A percentile compares a stretch with the other conserved stretches of the same genome.
Evolutionary conservation across 768 basidiomycete species (phyloP).

Genomic region (Lentinus tigrinus): DNA sequence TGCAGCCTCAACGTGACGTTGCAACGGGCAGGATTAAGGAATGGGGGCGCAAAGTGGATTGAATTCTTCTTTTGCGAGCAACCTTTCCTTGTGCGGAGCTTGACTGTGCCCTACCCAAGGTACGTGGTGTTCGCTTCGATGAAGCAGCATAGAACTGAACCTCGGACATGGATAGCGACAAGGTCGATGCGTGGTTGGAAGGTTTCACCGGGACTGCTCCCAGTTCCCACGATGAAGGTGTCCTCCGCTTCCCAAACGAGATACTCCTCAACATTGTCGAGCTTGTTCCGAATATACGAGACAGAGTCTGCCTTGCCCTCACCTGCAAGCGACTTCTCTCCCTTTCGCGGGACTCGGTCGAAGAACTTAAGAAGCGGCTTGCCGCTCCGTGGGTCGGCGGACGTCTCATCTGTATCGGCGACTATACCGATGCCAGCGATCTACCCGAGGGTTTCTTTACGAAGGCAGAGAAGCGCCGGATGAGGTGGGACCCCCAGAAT

Average conservation of each 20-base stretch:
- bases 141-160: neutral
- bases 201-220: neutral
- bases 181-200: neutral
- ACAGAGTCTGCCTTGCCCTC: neutral
- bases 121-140: neutral
- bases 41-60: neutral
- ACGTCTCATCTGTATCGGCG: neutral
- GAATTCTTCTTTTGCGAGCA: neutral
- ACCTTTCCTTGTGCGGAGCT: neutral
- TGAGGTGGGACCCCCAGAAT: neutral
- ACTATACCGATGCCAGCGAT: neutral
- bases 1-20: neutral
- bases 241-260: neutral
- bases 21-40: neutral
- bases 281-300: neutral
- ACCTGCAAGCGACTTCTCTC: neutral
- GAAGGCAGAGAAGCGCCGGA: neutral
- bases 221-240: neutral
- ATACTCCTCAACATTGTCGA: neutral
- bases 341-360: neutral
- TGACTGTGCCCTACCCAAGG: neutral
- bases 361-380: neutral
- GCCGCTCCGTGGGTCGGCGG: neutral
- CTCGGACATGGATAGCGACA: neutral
- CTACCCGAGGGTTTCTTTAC: neutral